Conservation (phyloP, 2,329 filamentous ascomycete species). For the Aspergillus viridinutans region DNA sequence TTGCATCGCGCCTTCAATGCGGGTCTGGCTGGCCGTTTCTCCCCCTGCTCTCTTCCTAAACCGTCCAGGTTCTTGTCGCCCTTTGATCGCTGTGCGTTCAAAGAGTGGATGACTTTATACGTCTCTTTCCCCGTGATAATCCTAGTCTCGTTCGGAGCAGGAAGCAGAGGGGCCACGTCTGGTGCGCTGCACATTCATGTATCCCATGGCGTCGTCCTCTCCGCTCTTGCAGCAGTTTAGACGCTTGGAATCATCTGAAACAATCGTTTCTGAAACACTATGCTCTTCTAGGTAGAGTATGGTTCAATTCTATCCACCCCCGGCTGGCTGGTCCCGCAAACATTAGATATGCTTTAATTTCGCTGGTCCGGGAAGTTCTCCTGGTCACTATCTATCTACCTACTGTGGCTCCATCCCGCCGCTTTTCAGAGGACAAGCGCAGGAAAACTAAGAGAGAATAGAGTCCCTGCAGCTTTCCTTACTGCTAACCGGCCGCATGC, state of each 20-base stretch:
- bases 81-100: slow-evolving; percentile 15
- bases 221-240: slow-evolving; percentile 7
- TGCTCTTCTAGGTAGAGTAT: slow-evolving; percentile 17
- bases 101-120: slow-evolving; percentile 6
- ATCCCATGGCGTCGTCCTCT: slow-evolving; percentile 8
- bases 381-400: slow-evolving; percentile 1
- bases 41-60: slow-evolving; percentile 11
- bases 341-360: slow-evolving; percentile 14
- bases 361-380: slow-evolving; percentile 11
- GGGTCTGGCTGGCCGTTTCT: slow-evolving; percentile 5
- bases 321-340: slow-evolving; percentile 16
- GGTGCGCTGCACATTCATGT: slow-evolving; percentile 9
- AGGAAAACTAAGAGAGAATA: slow-evolving; percentile 13
- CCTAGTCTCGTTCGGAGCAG: slow-evolving; percentile 10
- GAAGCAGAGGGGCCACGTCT: slow-evolving; percentile 5
- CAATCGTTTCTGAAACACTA: slow-evolving; percentile 22
- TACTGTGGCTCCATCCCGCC: slow-evolving; percentile 10
- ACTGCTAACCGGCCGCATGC: slow-evolving; percentile 15
- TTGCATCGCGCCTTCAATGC: slow-evolving; percentile 17
- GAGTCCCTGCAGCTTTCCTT: slow-evolving; percentile 33
- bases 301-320: slow-evolving; percentile 12
- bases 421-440: slow-evolving; percentile 7
- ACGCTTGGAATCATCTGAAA: slow-evolving; percentile 24
- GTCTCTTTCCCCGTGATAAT: slow-evolving; percentile 7
- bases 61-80: slow-evolving; percentile 11